These are phyloP conservation scores for Terfezia boudieri DNA, from an alignment of 495 filamentous ascomycete genomes.

Conservation along the genomic window DNA sequence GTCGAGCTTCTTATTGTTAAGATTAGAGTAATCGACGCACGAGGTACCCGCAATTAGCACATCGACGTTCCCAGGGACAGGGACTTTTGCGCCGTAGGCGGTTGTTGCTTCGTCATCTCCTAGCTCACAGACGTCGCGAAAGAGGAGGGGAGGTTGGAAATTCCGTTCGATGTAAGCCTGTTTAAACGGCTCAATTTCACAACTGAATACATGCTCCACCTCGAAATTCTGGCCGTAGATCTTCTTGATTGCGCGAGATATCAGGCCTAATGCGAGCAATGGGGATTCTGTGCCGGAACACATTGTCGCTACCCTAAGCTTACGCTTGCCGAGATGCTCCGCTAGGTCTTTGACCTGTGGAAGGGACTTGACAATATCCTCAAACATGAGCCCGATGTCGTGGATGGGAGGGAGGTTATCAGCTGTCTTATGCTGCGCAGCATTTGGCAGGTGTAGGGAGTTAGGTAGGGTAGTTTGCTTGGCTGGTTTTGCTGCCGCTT, in stretches of 20 bases:
- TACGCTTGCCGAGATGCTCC: slow-evolving; percentile 20
- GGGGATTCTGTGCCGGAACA: slow-evolving; percentile 73
- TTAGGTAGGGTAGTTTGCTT: background rate
- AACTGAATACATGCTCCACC: slow-evolving; percentile 49
- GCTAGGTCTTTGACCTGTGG: slow-evolving; percentile 17
- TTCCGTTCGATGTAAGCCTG: slow-evolving; percentile 66
- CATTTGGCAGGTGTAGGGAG: background rate
- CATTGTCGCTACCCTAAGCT: slow-evolving; percentile 46
- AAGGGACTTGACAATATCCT: slow-evolving; percentile 14
- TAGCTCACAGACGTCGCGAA: slow-evolving; percentile 25
- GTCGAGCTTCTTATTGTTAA: slow-evolving; percentile 28
- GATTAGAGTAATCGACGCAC: slow-evolving; percentile 46
- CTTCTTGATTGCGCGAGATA: slow-evolving; percentile 21
- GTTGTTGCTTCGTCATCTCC: slow-evolving; percentile 31
- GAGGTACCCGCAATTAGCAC: slow-evolving; percentile 54
- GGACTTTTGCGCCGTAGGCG: slow-evolving; percentile 38
- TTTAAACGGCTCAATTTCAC: slow-evolving; percentile 57
- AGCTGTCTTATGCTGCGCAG: background rate
- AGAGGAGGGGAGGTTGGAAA: slow-evolving; percentile 26
- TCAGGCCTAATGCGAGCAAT: slow-evolving; percentile 39
- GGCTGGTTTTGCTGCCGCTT: background rate
- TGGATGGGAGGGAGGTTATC: background rate
- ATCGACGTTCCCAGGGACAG: slow-evolving; percentile 39
- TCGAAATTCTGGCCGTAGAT: slow-evolving; percentile 18
- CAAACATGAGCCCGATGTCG: slow-evolving; percentile 5